Evolutionary conservation across 225 moss, liverwort and hornwort genomes (phyloP), one percentile per base, ranked within the genome.

Genomic region (Straminergon stramineum): DNA sequence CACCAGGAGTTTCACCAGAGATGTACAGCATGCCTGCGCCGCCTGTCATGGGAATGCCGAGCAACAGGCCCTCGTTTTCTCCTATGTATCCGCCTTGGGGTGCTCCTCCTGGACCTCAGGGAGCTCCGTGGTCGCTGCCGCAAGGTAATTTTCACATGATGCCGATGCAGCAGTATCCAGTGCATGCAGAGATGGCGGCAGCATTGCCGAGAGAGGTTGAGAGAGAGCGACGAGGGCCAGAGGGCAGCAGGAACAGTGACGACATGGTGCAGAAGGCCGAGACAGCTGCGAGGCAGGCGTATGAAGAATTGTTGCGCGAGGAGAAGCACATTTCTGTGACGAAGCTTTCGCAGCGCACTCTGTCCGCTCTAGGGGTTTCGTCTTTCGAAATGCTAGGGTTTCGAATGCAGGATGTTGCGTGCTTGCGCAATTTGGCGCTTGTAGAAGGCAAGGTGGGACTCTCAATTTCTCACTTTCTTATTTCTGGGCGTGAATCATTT

Each of bases 381-480:
- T 94, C 98, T 26, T 98, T 96, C 58, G 98, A 98, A 84, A 80
- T 92, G 84, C 76, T 95, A 31, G 97, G 98, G 10, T 92, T 98
- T 39, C 85, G 92, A 91, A 96, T 94, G 90, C 94, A 96, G 61
- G 98, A 97, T 70, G 91, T 98, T 60, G 92, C 95, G 7, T 97
- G 97, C 70, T 90, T 98, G 87, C 95, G 95, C n/a, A 96, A 98
- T 83, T 87, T 97, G 84, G 92, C 95, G 45, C 92, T 94, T 52
- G 92, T 96, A 13, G 97, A 98, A 92, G 92, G 98, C 92, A 97
- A 97, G 98, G 98, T 98, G 86, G 32, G 93, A 28, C 73, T 88
- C 10, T 84, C 43, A n/a, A 77, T 45, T 84, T 77, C 85, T 63
- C 45, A 39, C 34, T 61, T 45, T 57, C 51, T 79, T 65, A 45